Base-by-base conservation (phyloP, 192 early-diverging fungal species). In the Phycomyces blakesleeanus region DNA sequence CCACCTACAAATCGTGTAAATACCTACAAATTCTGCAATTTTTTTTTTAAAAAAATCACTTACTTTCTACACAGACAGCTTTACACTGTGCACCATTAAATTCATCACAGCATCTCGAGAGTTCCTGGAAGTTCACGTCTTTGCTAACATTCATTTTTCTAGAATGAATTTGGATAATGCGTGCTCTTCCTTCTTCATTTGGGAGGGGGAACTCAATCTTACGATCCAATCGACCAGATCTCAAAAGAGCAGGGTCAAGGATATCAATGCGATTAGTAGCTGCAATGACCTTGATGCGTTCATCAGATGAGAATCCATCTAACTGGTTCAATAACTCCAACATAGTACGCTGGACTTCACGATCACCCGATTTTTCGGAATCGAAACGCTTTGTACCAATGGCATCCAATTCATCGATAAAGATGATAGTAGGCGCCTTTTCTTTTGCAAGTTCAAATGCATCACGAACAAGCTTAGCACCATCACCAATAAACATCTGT, bases 71-170 rank as follows among this genome's bases (percentile, higher is more conserved):
- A 77, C 97, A 99, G 50, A 97, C 90, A 34, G 97, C 97, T 78
- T 99, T 99, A 83, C 92, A 95, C 73, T 99, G 97, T 3, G 96
- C 96, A 24, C 96, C 96, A 66, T 97, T 97, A 64, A 98, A 96
- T 79, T 98, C 96, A 72, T 98, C 94, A 76, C 94, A 95, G 37
- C 84, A 89, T 40, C 95, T 79, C 15, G 94, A 89, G 44, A 98
- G 80, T 77, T 98, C 96, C n/a, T 94, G 93, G 81, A 89, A 97
- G 81, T 98, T 95, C 58, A 97, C 92, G 64, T 95, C 89, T 18
- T 81, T 68, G 16, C 83, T 83, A 20, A 97, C 89, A 24, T 89
- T 95, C 96, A 98, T 98, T 76, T 96, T 96, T 51, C 94, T 88
- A 50, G 93, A 93, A 72, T 98, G 96, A 55, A 98, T 98, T 72